A percentile compares a stretch with the other conserved stretches of the same genome.
These are phyloP conservation scores for Plantago ovata DNA, from an alignment of 257 asterid genomes.

Conservation along the genomic window DNA sequence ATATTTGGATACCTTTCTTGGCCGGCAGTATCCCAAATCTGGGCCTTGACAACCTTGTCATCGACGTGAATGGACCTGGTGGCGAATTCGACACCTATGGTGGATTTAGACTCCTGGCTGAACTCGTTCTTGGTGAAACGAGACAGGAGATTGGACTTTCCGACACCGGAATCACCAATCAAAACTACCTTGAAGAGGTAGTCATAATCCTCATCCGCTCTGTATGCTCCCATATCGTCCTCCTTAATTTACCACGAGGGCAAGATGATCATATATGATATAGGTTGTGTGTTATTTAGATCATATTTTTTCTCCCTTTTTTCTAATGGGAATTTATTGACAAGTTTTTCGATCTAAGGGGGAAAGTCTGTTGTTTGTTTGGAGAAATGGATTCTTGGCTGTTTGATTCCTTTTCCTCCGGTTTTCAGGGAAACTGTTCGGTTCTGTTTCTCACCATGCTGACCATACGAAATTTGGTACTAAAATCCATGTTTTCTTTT, in stretches of 20 bases:
- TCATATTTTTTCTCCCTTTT: not conserved
- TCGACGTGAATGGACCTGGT: conserved; percentile 39
- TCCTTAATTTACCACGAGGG: not conserved
- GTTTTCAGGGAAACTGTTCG: conserved; percentile 14
- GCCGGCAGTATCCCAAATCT: conserved; percentile 56
- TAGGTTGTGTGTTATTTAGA: too few species aligned
- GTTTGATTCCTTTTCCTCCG: conserved; percentile 12
- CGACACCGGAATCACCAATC: conserved; percentile 47
- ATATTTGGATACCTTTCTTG: conserved; percentile 40
- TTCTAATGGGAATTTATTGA: not conserved
- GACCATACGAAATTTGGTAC: not conserved
- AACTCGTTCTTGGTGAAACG: conserved; percentile 39
- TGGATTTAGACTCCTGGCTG: conserved; percentile 40
- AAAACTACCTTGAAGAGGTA: conserved; percentile 46
- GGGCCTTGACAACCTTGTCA: conserved; percentile 42
- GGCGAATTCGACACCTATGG: conserved; percentile 48
- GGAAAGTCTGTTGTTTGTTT: not conserved
- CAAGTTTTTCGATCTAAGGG: not conserved
- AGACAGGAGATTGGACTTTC: conserved; percentile 38
- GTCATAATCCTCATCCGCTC: conserved; percentile 45
- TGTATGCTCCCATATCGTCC: conserved; percentile 31
- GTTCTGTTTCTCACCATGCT: not conserved
- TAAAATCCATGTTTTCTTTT: too few species aligned
- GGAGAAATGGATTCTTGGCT: conserved; percentile 4
- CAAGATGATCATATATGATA: too few species aligned